These are phyloP conservation scores for Panellus pusillus DNA, from an alignment of 768 basidiomycete species.

Conservation along the genomic window DNA sequence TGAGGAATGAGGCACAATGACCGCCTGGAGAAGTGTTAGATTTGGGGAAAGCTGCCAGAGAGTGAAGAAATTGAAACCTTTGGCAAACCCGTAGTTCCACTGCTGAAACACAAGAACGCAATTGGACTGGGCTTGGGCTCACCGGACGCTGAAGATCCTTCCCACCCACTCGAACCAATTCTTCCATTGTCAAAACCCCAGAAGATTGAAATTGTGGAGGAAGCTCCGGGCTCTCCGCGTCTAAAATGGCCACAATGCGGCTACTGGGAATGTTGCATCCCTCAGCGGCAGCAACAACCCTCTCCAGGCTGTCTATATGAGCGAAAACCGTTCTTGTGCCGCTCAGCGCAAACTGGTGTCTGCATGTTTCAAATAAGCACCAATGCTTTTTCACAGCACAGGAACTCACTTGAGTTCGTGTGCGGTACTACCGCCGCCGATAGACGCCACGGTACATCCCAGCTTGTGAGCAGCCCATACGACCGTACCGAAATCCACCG, in stretches of 20 bases:
- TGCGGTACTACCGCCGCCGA: background rate
- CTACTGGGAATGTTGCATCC: background rate
- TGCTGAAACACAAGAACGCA: constrained; percentile 6
- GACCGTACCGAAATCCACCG: background rate
- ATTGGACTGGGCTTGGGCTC: background rate
- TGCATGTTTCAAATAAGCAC: no score
- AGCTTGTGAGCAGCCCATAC: background rate
- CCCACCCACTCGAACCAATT: background rate
- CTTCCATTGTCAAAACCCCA: background rate
- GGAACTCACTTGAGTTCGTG: background rate
- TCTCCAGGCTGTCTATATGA: background rate
- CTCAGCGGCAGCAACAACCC: background rate
- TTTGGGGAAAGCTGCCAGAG: background rate
- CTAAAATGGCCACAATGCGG: background rate
- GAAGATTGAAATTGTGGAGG: background rate
- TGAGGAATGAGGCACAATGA: background rate
- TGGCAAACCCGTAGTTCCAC: constrained; percentile 2
- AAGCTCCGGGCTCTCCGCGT: background rate
- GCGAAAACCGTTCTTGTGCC: no score
- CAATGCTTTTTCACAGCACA: no score
- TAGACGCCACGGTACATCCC: background rate
- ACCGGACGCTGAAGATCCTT: background rate
- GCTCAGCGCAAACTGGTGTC: no score
- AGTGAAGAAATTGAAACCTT: no score
- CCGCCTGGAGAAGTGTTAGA: background rate